Base-by-base conservation (phyloP, 768 basidiomycete genomes). In the Phanerochaete carnosa region DNA sequence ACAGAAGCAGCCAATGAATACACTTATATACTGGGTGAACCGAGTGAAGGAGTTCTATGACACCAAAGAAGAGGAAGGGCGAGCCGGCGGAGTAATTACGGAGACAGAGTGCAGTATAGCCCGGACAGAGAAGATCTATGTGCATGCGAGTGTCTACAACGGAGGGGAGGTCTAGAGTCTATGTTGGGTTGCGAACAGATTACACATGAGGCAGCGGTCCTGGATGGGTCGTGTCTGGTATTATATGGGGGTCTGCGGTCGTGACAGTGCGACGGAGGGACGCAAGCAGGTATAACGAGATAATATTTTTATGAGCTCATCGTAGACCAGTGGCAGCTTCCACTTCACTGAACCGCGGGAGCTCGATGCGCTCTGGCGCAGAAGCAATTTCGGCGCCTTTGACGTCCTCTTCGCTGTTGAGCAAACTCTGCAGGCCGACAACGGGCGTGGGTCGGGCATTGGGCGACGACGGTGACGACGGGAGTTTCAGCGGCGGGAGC, bases 401-500 rank as follows among this genome's bases (percentile, higher is more conserved):
- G 1, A 13, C 33, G 23, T 57, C 39, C 39, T 45, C 50, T 11
- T 57, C 61, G 43, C 16, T 22, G 26, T 63, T 60, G 25, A 58
- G 55, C 57, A 65, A 46, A n/a, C 55, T 52, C 57, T 55, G 53
- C 25, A 58, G 62, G 46, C 60, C 57, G 25, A 55, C 45, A 23
- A 54, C 29, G 32, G 49, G 57, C 43, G 52, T 52, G 25, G 47
- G 57, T 28, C 62, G 60, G 45, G 28, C 45, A 28, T 26, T 32
- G 13, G 61, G 61, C 33, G 62, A 63, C 15, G 66, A 65, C 9
- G 69, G 67, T 35, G 72, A 68, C 16, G 76, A 67, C 51, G 70
- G 72, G 35, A 82, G 72, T 66, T 87, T 87, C 55, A 92, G 72
- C 47, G 90, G 90, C 30, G 90, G 81, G 3, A 92, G 73, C 55